Evolutionary conservation across 345 rosid species (phyloP), one percentile per base, ranked within the genome.

Genomic region (Gossypium bickii): DNA sequence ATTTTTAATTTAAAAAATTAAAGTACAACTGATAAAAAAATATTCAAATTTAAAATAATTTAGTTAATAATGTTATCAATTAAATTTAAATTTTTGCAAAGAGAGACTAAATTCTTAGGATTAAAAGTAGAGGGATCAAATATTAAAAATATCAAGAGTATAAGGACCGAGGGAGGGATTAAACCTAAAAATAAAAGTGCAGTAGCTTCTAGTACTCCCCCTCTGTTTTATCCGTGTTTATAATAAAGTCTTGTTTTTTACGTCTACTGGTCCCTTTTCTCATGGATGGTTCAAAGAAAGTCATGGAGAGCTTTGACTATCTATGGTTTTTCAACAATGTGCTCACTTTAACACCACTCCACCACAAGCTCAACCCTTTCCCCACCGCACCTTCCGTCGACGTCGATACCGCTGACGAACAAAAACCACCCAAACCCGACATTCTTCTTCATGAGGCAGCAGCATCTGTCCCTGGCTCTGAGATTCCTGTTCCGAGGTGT

Each of bases 291-390:
- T 80, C 76, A 16, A 70, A 29, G 60, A 27, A 65, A 63, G 25
- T 81, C 9, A 22, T 83, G 7, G 81, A 87, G 76, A 76, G 78
- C 69, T 69, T 87, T 1, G 89, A 86, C 66, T 76, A 84, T 80
- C 79, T 86, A 17, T 87, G 89, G 91, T 87, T 82, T 83, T 87
- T 81, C 87, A 44, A 76, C 74, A 81, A 80, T 57, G 76, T 81
- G 41, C 73, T 83, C 16, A 74, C 80, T 5, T 18, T 78, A 57
- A 59, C 10, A 71, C 13, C 67, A 24, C 2, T 52, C 11, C 67
- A 68, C 12, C 66, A 45, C 11, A 9, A 49, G 47, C 38, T 11
- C 56, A 16, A 15, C 29, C 29, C 0, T 57, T 38, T 17, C 1
- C 38, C 12, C 4, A 13, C 16, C 3, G 45, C 67, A 1, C 4